phyloP scores from a whole-genome alignment of 768 basidiomycete genomes.

The Agrocybe pediades region DNA sequence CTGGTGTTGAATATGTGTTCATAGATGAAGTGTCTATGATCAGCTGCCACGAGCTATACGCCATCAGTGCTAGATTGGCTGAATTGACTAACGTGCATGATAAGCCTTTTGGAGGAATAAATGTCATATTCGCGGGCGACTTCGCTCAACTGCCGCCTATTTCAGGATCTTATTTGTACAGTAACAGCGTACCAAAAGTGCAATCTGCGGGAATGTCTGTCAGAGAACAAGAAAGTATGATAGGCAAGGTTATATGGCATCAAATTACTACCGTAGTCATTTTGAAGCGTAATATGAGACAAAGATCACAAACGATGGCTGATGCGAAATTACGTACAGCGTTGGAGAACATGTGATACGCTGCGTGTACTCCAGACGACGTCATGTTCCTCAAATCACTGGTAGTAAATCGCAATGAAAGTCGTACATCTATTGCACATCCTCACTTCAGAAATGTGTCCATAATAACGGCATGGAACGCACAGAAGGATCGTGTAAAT shows the following conservation, averaged over 20 bases:
- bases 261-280: constrained; percentile 37
- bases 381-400: constrained; percentile 26
- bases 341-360: constrained; percentile 35
- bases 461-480: constrained; percentile 33
- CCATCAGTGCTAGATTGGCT: constrained; percentile 24
- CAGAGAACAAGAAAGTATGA: constrained; percentile 17
- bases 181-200: not conserved
- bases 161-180: constrained; percentile 1
- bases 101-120: constrained; percentile 34
- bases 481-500: constrained; percentile 34
- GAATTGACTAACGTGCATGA: constrained; percentile 16
- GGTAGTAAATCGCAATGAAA: constrained; percentile 19
- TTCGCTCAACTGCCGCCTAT: constrained; percentile 45
- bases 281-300: constrained; percentile 34
- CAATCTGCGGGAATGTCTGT: not conserved
- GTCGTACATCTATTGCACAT: constrained; percentile 11
- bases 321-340: constrained; percentile 29
- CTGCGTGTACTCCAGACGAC: constrained; percentile 26
- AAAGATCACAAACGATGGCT: constrained; percentile 16
- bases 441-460: constrained; percentile 29
- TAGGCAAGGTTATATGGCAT: constrained; percentile 33
- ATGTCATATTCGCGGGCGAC: constrained; percentile 45
- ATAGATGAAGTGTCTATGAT: constrained; percentile 48
- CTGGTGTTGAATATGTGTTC: constrained; percentile 38
- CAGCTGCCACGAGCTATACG: constrained; percentile 26